phyloP scores from a whole-genome alignment of 2,329 filamentous ascomycete genomes.

The Parafenestella ontariensis region DNA sequence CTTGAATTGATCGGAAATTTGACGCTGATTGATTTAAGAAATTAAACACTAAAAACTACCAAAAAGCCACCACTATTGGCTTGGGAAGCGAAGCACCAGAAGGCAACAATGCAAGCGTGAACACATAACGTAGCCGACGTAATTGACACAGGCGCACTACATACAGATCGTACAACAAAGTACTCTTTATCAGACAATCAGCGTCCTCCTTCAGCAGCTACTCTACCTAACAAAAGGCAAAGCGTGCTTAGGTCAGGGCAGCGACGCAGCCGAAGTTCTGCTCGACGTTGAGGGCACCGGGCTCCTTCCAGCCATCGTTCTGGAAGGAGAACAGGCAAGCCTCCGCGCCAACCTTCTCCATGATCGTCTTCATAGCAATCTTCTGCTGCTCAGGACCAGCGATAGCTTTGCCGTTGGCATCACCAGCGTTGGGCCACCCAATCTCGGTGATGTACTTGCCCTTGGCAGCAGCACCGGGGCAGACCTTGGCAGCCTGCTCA shows the following conservation, averaged over 20 bases:
- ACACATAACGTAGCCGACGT: slow-evolving; percentile 19
- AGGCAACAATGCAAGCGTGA: slow-evolving; percentile 12
- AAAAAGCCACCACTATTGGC: slow-evolving; percentile 16
- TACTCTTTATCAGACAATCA: not conserved
- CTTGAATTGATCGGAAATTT: not conserved
- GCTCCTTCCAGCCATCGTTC: slow-evolving; percentile 82
- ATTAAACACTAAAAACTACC: slow-evolving; percentile 23
- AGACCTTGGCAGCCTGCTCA: slow-evolving; percentile 71
- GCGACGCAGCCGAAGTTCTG: slow-evolving; percentile 75
- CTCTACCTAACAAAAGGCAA: not conserved
- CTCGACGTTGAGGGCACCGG: slow-evolving; percentile 76
- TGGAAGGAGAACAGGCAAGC: slow-evolving; percentile 82
- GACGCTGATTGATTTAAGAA: slow-evolving; percentile 1
- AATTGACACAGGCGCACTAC: slow-evolving; percentile 12
- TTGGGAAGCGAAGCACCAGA: slow-evolving; percentile 5
- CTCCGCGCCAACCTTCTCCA: slow-evolving; percentile 68
- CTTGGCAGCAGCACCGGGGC: slow-evolving; percentile 65
- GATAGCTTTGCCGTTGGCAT: slow-evolving; percentile 73
- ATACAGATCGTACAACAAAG: slow-evolving; percentile 14
- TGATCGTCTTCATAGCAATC: slow-evolving; percentile 74
- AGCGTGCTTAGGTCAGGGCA: slow-evolving; percentile 48
- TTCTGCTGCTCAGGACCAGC: slow-evolving; percentile 73
- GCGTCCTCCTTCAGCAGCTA: not conserved
- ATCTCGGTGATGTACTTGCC: slow-evolving; percentile 84
- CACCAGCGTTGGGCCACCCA: slow-evolving; percentile 81